These are phyloP conservation scores for Encephalitozoon hellem DNA, from an alignment of 371 early-diverging fungal genomes.

Conservation along the genomic window DNA sequence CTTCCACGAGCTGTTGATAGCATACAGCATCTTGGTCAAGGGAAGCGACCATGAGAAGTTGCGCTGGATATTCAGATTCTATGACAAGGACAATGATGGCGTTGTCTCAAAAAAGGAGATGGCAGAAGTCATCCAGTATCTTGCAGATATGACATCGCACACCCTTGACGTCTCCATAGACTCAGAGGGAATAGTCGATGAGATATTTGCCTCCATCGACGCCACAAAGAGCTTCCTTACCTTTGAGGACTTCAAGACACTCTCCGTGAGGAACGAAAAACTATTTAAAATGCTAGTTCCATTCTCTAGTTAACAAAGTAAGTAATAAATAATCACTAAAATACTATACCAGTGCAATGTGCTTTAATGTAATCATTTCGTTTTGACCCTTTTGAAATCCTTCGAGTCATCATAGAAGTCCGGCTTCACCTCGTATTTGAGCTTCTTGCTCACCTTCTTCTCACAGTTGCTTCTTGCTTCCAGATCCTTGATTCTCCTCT, in stretches of 20 bases:
- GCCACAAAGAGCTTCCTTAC: constrained; percentile 51
- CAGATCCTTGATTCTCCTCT: constrained; percentile 24
- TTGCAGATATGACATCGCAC: constrained; percentile 40
- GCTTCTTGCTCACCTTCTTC: neutral
- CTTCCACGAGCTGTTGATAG: constrained; percentile 55
- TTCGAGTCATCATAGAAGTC: constrained; percentile 21
- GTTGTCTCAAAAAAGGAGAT: constrained; percentile 48
- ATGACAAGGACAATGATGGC: constrained; percentile 56
- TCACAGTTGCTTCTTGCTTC: constrained; percentile 11
- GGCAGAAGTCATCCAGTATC: constrained; percentile 14
- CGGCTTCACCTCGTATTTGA: constrained; percentile 9
- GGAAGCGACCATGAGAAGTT: constrained; percentile 53
- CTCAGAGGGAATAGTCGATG: constrained; percentile 12
- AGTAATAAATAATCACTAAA: neutral
- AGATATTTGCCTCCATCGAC: constrained; percentile 36
- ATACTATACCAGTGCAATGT: constrained; percentile 1
- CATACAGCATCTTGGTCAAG: constrained; percentile 52
- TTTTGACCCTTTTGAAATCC: constrained; percentile 15
- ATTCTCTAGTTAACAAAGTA: constrained; percentile 20
- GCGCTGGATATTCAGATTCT: constrained; percentile 58
- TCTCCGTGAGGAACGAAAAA: constrained; percentile 15
- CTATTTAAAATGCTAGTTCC: constrained; percentile 33
- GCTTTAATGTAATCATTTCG: constrained; percentile 14
- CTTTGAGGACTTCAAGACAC: constrained; percentile 54
- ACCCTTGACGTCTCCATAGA: constrained; percentile 37